Base-by-base conservation (phyloP, 106 monocot genomes). In the Iris macrosiphon region DNA sequence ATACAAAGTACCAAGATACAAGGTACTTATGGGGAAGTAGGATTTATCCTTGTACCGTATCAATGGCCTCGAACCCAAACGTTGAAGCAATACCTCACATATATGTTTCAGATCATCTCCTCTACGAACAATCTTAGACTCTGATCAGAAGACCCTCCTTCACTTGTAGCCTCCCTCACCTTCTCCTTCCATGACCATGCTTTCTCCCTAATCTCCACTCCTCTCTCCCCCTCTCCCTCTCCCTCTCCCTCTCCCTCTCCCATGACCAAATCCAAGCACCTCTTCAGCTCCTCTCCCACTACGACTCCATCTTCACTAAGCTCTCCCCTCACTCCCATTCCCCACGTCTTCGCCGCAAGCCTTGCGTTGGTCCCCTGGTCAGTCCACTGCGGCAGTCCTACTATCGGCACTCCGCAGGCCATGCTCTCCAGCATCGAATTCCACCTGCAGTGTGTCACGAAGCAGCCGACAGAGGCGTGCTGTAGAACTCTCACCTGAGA, bases 391-490 rank as follows among this genome's bases (percentile, higher is more conserved):
- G 67, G 71, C 54, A 56, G 55, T n/a, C 57, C 56, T 10, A 67
- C 71, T 37, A 28, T 66, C 19, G 76, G 69, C 28, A 65, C 61
- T 0, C 71, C 78, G 31, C 50, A 64, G 3, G 56, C 27, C 45
- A 76, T n/a, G 58, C 72, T 82, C 63, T 85, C 82, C 39, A 79
- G 30, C 30, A 82, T 80, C 7, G 84, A 84, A 41, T 63, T 88
- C 87, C 85, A 85, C 32, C 86, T 77, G 54, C 80, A 74, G 59
- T 87, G 86, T 12, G 82, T 79, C 45, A 88, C 46, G 46, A 88
- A 88, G 60, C 84, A 80, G 0, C 71, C 80, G 15, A 78, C 67
- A 5, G 84, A 49, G 0, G 28, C 37, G 49, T 76, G 75, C 2
- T 26, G 24, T 23, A 70, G 50, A 14, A 76, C 73, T 34, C 31